Conservation (phyloP, 106 monocot genomes). For the Allium cepa region DNA sequence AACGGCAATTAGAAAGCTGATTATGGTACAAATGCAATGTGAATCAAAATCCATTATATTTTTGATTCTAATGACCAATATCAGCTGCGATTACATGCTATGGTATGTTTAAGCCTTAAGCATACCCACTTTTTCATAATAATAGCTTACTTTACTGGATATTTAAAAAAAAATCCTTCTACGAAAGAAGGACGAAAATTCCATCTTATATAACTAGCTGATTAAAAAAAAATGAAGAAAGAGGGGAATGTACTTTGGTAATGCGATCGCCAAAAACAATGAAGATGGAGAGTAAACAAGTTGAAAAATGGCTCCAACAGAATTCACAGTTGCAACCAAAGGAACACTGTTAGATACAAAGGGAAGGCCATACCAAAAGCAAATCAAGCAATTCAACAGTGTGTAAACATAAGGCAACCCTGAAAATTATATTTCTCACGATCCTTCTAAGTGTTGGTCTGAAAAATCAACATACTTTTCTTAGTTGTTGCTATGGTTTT, state of each 20-base stretch:
- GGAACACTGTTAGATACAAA: constrained; percentile 61
- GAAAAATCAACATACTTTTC: neutral
- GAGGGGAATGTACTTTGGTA: constrained; percentile 28
- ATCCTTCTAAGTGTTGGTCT: constrained; percentile 77
- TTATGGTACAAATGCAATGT: too few relatives aligned
- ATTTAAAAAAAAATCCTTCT: too few relatives aligned
- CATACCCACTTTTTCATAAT: too few relatives aligned
- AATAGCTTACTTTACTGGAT: too few relatives aligned
- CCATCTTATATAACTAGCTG: too few relatives aligned
- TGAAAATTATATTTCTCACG: constrained; percentile 41
- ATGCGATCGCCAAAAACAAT: constrained; percentile 42
- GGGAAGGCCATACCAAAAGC: constrained; percentile 87
- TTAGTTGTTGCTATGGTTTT: neutral
- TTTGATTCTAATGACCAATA: too few relatives aligned
- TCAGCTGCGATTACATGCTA: too few relatives aligned
- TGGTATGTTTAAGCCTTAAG: too few relatives aligned
- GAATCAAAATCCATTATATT: too few relatives aligned
- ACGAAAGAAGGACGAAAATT: too few relatives aligned
- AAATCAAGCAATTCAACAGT: constrained; percentile 50
- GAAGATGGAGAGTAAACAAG: constrained; percentile 57
- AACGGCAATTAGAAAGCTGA: too few relatives aligned
- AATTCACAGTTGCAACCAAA: constrained; percentile 75
- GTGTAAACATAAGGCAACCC: constrained; percentile 17
- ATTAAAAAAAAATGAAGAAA: neutral
- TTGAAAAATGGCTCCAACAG: constrained; percentile 78